Evolutionary conservation across 305 asterid genomes (phyloP).

Genomic region (Fraxinus albicans): DNA sequence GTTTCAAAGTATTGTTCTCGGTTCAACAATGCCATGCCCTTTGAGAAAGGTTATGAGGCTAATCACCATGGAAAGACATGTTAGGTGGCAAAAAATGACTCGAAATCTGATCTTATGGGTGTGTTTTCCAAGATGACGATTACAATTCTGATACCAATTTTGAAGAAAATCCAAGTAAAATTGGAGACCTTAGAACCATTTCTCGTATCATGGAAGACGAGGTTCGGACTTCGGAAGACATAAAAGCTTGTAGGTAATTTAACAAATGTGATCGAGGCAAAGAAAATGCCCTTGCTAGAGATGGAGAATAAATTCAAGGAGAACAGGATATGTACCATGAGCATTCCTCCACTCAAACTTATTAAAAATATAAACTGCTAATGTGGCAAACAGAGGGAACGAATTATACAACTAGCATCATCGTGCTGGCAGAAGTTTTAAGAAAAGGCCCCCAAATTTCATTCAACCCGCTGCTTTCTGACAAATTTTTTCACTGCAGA

Average conservation of each 20-base stretch:
- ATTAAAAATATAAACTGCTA: neutral
- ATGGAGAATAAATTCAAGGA: constrained; percentile 65
- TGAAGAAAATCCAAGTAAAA: constrained; percentile 81
- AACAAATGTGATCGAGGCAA: constrained; percentile 62
- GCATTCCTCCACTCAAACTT: neutral
- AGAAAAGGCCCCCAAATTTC: neutral
- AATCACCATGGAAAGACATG: constrained; percentile 54
- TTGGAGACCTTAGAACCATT: constrained; percentile 79
- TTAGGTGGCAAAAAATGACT: constrained; percentile 50
- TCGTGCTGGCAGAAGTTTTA: neutral
- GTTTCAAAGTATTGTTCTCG: constrained; percentile 65
- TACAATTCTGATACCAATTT: constrained; percentile 51
- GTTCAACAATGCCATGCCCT: constrained; percentile 60
- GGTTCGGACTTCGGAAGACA: constrained; percentile 64
- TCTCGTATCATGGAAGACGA: constrained; percentile 82
- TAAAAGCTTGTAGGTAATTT: constrained; percentile 60
- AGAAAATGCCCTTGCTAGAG: constrained; percentile 60
- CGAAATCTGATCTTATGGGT: constrained; percentile 57
- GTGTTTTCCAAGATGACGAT: constrained; percentile 92
- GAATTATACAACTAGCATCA: neutral
- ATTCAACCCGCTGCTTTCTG: neutral
- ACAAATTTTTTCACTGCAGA: neutral
- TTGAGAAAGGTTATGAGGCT: constrained; percentile 57
- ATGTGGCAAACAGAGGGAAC: neutral
- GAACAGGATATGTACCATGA: constrained; percentile 13